These are phyloP conservation scores for Fusarium verrucosum DNA, from an alignment of 2,329 filamentous ascomycete genomes.

Conservation along the genomic window DNA sequence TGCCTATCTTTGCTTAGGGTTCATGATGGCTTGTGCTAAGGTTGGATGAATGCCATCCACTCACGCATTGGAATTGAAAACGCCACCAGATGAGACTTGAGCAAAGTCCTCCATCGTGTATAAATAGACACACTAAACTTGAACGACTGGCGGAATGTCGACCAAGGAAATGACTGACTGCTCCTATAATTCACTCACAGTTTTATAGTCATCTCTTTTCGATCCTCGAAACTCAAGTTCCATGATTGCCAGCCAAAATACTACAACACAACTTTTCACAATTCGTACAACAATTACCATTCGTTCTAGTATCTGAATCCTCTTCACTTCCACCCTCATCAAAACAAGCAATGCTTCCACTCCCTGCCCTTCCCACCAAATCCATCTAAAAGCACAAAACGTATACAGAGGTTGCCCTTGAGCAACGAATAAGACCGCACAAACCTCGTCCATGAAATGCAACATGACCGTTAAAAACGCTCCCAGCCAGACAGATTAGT, in stretches of 20 bases:
- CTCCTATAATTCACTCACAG: neutral
- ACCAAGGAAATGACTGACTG: neutral
- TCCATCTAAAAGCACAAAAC: constrained; percentile 34
- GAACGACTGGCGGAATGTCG: neutral
- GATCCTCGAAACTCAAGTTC: neutral
- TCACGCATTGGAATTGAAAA: neutral
- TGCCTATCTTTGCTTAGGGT: neutral
- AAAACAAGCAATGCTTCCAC: constrained; percentile 24
- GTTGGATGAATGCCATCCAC: neutral
- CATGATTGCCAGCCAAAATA: neutral
- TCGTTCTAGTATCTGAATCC: constrained; percentile 25
- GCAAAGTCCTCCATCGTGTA: neutral
- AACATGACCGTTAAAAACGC: constrained; percentile 22
- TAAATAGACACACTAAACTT: neutral
- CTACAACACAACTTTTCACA: neutral
- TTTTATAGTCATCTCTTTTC: neutral
- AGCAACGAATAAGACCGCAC: constrained; percentile 32
- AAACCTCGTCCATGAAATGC: constrained; percentile 33
- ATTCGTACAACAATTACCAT: constrained; percentile 22
- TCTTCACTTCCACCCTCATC: constrained; percentile 15
- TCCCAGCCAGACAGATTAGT: constrained; percentile 34
- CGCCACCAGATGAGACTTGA: neutral
- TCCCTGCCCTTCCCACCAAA: neutral
- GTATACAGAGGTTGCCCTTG: constrained; percentile 34
- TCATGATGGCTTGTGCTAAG: neutral